Percentiles rank a stretch among this genome's conserved stretches.
Conservation (phyloP, 495 filamentous ascomycete genomes). For the Penicillium silybi region DNA sequence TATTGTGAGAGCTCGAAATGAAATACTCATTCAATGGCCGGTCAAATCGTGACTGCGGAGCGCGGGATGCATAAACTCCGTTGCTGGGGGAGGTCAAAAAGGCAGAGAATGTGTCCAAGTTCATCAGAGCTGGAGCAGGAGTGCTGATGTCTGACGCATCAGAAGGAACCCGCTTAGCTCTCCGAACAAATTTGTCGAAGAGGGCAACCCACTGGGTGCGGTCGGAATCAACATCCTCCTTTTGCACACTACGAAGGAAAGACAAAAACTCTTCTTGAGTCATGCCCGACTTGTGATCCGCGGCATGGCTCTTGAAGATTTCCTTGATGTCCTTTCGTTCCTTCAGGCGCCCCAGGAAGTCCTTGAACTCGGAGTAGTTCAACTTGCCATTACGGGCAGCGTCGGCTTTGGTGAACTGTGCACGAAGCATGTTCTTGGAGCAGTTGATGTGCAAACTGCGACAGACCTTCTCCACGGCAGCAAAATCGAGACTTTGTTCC, state of each 20-base stretch:
- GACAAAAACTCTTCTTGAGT: slow-evolving; percentile 65
- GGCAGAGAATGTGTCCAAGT: slow-evolving; percentile 65
- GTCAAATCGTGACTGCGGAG: slow-evolving; percentile 60
- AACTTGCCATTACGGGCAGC: slow-evolving; percentile 55
- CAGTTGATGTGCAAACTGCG: slow-evolving; percentile 85
- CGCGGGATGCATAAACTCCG: slow-evolving; percentile 50
- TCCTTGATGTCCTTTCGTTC: slow-evolving; percentile 72
- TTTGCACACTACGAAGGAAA: slow-evolving; percentile 73
- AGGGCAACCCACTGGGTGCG: slow-evolving; percentile 61
- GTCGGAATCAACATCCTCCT: slow-evolving; percentile 67
- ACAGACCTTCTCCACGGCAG: slow-evolving; percentile 75
- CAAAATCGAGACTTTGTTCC: slow-evolving; percentile 68
- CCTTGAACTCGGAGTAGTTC: slow-evolving; percentile 70
- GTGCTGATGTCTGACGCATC: slow-evolving; percentile 35
- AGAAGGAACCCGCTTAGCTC: slow-evolving; percentile 44
- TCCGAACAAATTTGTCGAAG: slow-evolving; percentile 72
- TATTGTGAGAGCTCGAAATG: slow-evolving; percentile 98
- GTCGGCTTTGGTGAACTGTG: slow-evolving; percentile 77
- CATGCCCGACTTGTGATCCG: slow-evolving; percentile 57
- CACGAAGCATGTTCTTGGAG: slow-evolving; percentile 65
- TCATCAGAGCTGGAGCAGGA: slow-evolving; percentile 53
- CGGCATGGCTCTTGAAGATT: slow-evolving; percentile 56
- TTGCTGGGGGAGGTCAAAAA: slow-evolving; percentile 76
- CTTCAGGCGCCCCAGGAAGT: slow-evolving; percentile 79
- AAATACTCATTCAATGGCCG: slow-evolving; percentile 95